These are phyloP conservation scores for Geotrichum europaeum DNA, from an alignment of 1,139 yeast species.

Conservation along the genomic window DNA sequence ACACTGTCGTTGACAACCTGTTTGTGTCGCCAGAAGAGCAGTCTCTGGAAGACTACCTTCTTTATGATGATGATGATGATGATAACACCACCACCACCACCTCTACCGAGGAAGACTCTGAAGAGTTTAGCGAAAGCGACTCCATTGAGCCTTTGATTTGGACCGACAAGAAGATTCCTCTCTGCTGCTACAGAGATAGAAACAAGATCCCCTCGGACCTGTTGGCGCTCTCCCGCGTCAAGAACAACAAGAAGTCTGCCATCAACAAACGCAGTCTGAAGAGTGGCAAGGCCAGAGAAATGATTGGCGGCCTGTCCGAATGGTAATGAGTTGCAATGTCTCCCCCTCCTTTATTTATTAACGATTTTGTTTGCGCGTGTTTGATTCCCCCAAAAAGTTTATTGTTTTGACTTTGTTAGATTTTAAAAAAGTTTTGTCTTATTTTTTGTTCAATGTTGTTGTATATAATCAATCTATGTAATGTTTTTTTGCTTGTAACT, in stretches of 20 bases:
- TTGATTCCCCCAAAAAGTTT: neutral
- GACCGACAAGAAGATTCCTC: constrained; percentile 23
- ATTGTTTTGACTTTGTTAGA: constrained; percentile 6
- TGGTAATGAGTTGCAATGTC: neutral
- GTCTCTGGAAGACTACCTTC: constrained; percentile 15
- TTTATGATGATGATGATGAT: constrained; percentile 24
- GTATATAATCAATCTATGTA: neutral
- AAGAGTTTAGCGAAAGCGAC: neutral
- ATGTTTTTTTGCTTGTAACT: neutral
- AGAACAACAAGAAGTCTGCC: constrained; percentile 18
- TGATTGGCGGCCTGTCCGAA: constrained; percentile 32
- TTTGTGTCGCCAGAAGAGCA: constrained; percentile 4
- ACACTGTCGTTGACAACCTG: neutral
- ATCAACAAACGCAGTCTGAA: constrained; percentile 45
- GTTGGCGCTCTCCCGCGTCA: neutral
- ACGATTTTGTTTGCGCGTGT: constrained; percentile 3
- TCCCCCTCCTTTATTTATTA: neutral
- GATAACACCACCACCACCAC: constrained; percentile 3
- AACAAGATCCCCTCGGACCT: constrained; percentile 5
- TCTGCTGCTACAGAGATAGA: constrained; percentile 27
- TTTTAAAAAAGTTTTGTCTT: neutral
- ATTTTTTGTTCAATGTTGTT: neutral
- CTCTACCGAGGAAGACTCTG: neutral
- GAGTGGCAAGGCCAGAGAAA: constrained; percentile 50
- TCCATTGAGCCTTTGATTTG: constrained; percentile 9